phyloP scores from a whole-genome alignment of 768 basidiomycete species.

The Tricholoma sp. region DNA sequence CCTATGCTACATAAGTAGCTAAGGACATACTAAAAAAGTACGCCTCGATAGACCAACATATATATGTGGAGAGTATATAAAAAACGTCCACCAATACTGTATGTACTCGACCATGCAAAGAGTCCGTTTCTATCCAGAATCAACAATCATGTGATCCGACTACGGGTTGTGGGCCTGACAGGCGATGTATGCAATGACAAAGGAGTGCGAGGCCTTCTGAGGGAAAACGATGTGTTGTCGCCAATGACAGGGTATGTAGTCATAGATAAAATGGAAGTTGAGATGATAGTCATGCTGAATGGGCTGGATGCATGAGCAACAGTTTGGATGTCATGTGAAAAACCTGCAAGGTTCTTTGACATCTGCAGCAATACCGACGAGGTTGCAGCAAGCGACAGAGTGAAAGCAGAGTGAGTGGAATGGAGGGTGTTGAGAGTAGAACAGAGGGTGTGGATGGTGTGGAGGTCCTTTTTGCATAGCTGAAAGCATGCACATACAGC shows the following conservation, averaged over 20 bases:
- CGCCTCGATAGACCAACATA: background rate
- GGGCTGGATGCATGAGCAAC: background rate
- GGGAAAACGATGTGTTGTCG: background rate
- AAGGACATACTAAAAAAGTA: background rate
- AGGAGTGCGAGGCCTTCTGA: background rate
- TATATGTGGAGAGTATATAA: background rate
- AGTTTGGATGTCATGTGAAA: background rate
- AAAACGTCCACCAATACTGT: constrained; percentile 4
- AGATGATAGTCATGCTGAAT: background rate
- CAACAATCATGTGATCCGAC: constrained; percentile 1
- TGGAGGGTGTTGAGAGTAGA: background rate
- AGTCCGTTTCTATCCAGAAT: constrained; percentile 1
- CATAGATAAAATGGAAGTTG: background rate
- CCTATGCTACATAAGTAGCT: too few species aligned
- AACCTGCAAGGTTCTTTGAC: background rate
- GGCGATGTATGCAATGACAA: background rate
- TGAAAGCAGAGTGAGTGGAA: constrained; percentile 3
- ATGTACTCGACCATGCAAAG: background rate
- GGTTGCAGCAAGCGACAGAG: background rate
- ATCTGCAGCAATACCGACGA: background rate
- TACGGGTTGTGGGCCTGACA: background rate
- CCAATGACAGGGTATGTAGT: background rate
- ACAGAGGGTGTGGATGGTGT: background rate
- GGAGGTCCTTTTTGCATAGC: background rate
- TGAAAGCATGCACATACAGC: background rate